Percentiles rank a stretch among this genome's conserved stretches.
Conservation (phyloP, 768 basidiomycete species). For the Coprinopsis strossmayeri region DNA sequence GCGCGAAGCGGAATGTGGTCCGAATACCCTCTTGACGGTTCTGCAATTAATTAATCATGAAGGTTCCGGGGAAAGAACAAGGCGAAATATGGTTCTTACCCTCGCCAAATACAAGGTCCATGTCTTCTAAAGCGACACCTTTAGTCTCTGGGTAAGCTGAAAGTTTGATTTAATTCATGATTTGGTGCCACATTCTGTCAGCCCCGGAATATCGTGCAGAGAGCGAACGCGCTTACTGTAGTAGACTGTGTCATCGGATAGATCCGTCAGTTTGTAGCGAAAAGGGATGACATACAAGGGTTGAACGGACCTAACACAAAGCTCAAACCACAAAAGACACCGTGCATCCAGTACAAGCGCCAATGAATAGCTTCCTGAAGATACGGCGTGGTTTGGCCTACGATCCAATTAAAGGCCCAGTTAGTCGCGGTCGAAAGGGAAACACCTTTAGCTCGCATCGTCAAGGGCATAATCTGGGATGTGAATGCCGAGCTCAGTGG, state of each 20-base stretch:
- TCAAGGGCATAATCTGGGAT: constrained; percentile 85
- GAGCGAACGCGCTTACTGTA: constrained; percentile 52
- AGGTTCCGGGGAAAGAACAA: too few species aligned
- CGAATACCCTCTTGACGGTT: too few species aligned
- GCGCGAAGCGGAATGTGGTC: too few species aligned
- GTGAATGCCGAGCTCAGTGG: too few species aligned
- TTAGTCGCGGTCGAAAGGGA: constrained; percentile 90
- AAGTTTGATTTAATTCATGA: too few species aligned
- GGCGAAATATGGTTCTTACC: too few species aligned
- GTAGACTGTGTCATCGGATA: constrained; percentile 52
- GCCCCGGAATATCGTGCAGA: constrained; percentile 12
- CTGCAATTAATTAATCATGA: too few species aligned
- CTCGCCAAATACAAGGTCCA: constrained; percentile 89
- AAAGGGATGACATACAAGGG: constrained; percentile 4
- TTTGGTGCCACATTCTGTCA: too few species aligned
- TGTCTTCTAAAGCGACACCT: constrained; percentile 83
- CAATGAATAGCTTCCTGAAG: constrained; percentile 85
- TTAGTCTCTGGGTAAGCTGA: constrained; percentile 83
- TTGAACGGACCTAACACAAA: constrained; percentile 66
- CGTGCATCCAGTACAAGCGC: constrained; percentile 94
- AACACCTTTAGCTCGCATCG: constrained; percentile 89
- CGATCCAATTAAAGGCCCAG: constrained; percentile 82
- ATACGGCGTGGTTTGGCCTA: constrained; percentile 82
- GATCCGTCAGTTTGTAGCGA: too few species aligned
- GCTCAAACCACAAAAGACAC: constrained; percentile 83